Evolutionary conservation across 495 filamentous ascomycete genomes (phyloP), one percentile per base, ranked within the genome.

Genomic region (Lophiotrema nucula): DNA sequence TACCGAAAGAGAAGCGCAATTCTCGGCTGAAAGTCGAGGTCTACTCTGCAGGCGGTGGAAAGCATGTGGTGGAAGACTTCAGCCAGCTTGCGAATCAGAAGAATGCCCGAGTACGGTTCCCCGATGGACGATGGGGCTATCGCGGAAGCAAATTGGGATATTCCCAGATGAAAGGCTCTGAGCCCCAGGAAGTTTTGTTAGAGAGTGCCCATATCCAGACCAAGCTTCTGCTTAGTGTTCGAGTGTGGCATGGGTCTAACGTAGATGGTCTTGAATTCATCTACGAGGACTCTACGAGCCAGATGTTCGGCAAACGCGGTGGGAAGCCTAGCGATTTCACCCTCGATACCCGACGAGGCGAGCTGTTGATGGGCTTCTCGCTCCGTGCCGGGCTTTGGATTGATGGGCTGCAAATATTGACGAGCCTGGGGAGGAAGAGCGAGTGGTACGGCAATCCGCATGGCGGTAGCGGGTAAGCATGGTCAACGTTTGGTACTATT

Each of bases 181-280:
- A 85, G 63, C 80, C 86, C 0, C 77, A 89, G 37, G 83, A 97
- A 65, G 54, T 95, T 46, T 72, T 97, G 18, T 80, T 97, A 26
- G 81, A 88, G 24, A 87, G 83, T 62, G 78, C 84, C 12, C 73
- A 85, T 33, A 76, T 80, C 18, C 83, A 85, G 39, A 87, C 82
- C 12, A 87, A 91, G 59, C 79, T 97, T 27, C 74, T 97, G 57
- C 85, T 81, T 0, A 81, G 80, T 6, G 81, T 97, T 45, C 81
- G 83, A 37, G 74, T 97, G 5, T 96, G 90, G 61, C 86, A 92
- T 64, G 90, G 88, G 0, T 73, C 75, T 54, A 86, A 88, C 5
- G 58, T 97, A 45, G 89, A 95, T 69, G 93, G 93, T 0, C 62
- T 98, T 11, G 93, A 97, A 67, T 97, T 98, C 68, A 79, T 86